phyloP scores from a whole-genome alignment of 2,329 filamentous ascomycete species.

The Diaporthe citri region DNA sequence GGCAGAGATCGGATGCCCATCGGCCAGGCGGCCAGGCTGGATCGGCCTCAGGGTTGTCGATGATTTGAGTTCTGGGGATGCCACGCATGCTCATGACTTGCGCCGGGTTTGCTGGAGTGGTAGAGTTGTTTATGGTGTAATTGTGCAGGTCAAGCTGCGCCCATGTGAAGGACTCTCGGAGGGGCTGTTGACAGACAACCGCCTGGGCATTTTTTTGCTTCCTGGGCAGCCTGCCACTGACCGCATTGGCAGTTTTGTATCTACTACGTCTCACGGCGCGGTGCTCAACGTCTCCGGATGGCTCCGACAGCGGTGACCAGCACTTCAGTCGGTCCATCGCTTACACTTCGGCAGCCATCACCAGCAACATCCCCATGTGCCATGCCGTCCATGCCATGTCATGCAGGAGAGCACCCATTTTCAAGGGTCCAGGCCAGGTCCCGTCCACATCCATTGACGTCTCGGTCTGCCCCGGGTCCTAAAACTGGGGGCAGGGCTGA shows the following conservation, averaged over 20 bases:
- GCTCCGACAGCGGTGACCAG: background rate
- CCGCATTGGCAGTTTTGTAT: background rate
- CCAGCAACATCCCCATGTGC: background rate
- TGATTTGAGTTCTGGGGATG: constrained; percentile 3
- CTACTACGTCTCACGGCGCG: background rate
- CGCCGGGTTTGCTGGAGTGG: background rate
- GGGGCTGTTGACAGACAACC: background rate
- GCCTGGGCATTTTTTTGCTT: background rate
- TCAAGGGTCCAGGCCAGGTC: constrained; percentile 27
- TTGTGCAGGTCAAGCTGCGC: background rate
- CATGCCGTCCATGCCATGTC: constrained; percentile 1
- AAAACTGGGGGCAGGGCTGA: constrained; percentile 40
- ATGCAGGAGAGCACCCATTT: constrained; percentile 8
- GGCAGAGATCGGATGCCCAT: constrained; percentile 12
- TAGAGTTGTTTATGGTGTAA: background rate
- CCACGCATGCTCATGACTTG: background rate
- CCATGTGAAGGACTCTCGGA: background rate
- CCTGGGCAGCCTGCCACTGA: background rate
- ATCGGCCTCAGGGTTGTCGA: constrained; percentile 1
- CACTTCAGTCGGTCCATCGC: background rate
- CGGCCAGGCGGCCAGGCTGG: constrained; percentile 5
- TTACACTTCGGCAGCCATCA: background rate
- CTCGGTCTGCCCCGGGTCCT: constrained; percentile 22
- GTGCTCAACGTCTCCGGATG: background rate
- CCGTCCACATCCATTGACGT: constrained; percentile 2